A percentile compares a stretch with the other conserved stretches of the same genome.
phyloP scores from a whole-genome alignment of 2,329 filamentous ascomycete species.

The Lachnellula occidentalis region DNA sequence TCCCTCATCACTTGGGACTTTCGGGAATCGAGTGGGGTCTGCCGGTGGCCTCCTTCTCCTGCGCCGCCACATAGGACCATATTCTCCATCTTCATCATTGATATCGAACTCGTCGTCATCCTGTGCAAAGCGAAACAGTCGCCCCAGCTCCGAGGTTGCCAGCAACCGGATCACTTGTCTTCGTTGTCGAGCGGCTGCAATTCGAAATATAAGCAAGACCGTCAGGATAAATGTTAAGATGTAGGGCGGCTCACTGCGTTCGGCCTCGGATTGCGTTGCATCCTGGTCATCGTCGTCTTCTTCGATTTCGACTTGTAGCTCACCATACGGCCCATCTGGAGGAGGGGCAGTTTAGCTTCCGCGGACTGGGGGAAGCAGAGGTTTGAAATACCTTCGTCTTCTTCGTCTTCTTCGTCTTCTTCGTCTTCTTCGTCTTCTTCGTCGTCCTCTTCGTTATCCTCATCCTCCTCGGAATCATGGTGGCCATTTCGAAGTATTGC shows the following conservation, averaged over 20 bases:
- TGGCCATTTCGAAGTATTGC: slow-evolving; percentile 2
- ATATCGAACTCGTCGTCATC: slow-evolving; percentile 14
- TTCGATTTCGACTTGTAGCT: slow-evolving; percentile 30
- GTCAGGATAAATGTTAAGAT: slow-evolving; percentile 20
- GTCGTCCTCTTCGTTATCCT: slow-evolving; percentile 10
- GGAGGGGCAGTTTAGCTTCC: background rate
- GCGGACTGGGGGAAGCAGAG: background rate
- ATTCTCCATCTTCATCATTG: slow-evolving; percentile 20
- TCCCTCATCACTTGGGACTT: slow-evolving; percentile 75
- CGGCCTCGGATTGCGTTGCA: slow-evolving; percentile 18
- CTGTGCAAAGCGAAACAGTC: slow-evolving; percentile 16
- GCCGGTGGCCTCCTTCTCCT: slow-evolving; percentile 37
- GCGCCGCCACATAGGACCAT: slow-evolving; percentile 38
- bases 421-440: slow-evolving; percentile 8
- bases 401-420: slow-evolving; percentile 10
- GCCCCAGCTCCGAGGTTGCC: slow-evolving; percentile 18
- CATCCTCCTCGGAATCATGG: slow-evolving; percentile 11
- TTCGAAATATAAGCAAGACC: slow-evolving; percentile 25
- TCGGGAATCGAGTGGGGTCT: slow-evolving; percentile 65
- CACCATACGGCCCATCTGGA: background rate
- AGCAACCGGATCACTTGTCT: slow-evolving; percentile 21
- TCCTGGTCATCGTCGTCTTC: slow-evolving; percentile 37
- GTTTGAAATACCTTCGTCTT: background rate
- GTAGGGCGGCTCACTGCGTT: slow-evolving; percentile 32
- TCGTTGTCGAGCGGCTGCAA: slow-evolving; percentile 20